These are phyloP conservation scores for Jimgerdemannia lactiflua DNA, from an alignment of 192 early-diverging fungal species.

Conservation along the genomic window DNA sequence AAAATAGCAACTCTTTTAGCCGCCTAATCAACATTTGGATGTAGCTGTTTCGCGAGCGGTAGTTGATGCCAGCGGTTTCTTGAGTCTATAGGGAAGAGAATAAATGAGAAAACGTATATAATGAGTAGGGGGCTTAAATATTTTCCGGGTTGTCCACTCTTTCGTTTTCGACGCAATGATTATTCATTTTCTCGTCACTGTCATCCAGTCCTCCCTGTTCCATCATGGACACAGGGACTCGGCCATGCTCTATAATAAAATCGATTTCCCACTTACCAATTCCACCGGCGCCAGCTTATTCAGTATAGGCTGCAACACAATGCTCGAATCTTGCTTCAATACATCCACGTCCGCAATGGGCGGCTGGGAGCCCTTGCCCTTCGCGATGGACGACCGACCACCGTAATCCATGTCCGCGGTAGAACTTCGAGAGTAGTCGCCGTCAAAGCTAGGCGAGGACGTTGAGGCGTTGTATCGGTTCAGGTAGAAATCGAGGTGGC, in stretches of 20 bases:
- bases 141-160: neutral
- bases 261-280: conserved; percentile 14
- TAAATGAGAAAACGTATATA: neutral
- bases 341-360: conserved; percentile 25
- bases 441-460: conserved; percentile 9
- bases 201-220: neutral
- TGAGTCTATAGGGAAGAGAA: conserved; percentile 8
- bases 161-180: too few species aligned
- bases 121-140: neutral
- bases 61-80: conserved; percentile 21
- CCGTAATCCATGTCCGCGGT: neutral
- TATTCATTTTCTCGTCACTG: neutral
- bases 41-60: conserved; percentile 24
- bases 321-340: conserved; percentile 30
- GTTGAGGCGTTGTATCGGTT: conserved; percentile 22
- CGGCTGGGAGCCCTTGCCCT: conserved; percentile 31
- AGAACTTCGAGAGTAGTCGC: conserved; percentile 18
- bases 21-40: conserved; percentile 23
- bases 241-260: neutral
- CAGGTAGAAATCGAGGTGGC: conserved; percentile 65
- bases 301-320: conserved; percentile 23
- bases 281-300: conserved; percentile 22
- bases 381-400: conserved; percentile 4
- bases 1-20: neutral
- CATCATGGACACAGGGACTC: too few species aligned